A percentile compares a stretch with the other conserved stretches of the same genome.
Evolutionary conservation across 208 protist genomes (phyloP).

Genomic region (Crithidia acanthocephali): DNA sequence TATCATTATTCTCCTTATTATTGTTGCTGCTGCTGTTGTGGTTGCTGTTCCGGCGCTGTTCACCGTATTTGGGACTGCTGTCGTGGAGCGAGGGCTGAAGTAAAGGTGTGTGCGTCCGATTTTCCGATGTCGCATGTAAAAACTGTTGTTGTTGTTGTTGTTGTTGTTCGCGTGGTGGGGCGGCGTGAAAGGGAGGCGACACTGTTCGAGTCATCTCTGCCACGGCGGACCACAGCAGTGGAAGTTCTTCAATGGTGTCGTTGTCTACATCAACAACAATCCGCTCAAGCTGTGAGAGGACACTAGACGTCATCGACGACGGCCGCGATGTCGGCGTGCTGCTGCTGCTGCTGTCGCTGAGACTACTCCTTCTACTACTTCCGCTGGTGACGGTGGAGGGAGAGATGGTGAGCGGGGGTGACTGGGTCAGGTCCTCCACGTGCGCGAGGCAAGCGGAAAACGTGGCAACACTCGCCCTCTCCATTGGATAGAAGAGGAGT

Average conservation of each 20-base stretch:
- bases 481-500: no score
- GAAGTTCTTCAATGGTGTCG: conserved; percentile 2
- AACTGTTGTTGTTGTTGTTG: background rate
- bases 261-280: background rate
- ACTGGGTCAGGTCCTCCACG: no score
- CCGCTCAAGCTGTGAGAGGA: conserved; percentile 13
- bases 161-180: no score
- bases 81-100: no score
- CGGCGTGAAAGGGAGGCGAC: no score
- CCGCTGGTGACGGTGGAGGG: background rate
- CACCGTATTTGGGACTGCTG: no score
- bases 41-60: no score
- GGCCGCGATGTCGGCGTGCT: background rate
- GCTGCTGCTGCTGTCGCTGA: background rate
- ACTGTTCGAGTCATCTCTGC: background rate
- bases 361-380: background rate
- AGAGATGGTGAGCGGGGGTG: no score
- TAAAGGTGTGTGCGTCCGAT: no score
- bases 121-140: no score
- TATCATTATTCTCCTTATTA: background rate
- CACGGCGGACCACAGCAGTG: conserved; percentile 31
- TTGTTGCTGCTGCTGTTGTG: background rate
- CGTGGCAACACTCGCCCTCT: no score
- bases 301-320: background rate
- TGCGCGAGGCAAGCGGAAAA: no score